A percentile compares a stretch with the other conserved stretches of the same genome.
phyloP scores from a whole-genome alignment of 768 basidiomycete species.

The Stropharia rugosoannulata region DNA sequence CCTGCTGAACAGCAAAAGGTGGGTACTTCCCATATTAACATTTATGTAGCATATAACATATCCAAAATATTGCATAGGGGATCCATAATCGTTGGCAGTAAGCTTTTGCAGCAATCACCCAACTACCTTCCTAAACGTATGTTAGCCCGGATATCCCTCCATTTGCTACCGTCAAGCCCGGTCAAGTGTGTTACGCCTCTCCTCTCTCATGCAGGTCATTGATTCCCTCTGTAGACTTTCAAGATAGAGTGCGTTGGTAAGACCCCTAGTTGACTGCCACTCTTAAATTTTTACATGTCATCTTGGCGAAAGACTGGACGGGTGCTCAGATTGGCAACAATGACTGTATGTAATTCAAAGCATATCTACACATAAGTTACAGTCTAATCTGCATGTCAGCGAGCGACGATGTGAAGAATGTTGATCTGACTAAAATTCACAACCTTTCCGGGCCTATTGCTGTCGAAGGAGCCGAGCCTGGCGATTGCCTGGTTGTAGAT shows the following conservation, averaged over 20 bases:
- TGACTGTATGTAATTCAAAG: constrained; percentile 45
- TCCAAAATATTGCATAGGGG: constrained; percentile 34
- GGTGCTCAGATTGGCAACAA: constrained; percentile 80
- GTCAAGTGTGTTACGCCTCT: constrained; percentile 35
- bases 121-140: not conserved
- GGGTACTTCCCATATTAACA: not conserved
- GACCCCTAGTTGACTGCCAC: constrained; percentile 8
- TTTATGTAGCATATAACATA: not conserved
- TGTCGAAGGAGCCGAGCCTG: constrained; percentile 75
- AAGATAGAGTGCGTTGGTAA: constrained; percentile 68
- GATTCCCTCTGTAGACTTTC: constrained; percentile 46
- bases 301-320: constrained; percentile 60
- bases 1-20: constrained; percentile 63
- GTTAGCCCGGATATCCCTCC: constrained; percentile 65
- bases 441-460: constrained; percentile 77
- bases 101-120: constrained; percentile 21
- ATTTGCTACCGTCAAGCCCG: constrained; percentile 59
- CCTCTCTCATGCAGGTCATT: not conserved
- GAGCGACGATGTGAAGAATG: constrained; percentile 66
- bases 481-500: constrained; percentile 78
- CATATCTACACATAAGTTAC: not conserved
- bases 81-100: constrained; percentile 78
- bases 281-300: not conserved
- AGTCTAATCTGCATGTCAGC: constrained; percentile 26
- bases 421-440: constrained; percentile 66